Evolutionary conservation across 495 filamentous ascomycete genomes (phyloP), one percentile per base, ranked within the genome.

Genomic region (Aspergillus coremiiformis): DNA sequence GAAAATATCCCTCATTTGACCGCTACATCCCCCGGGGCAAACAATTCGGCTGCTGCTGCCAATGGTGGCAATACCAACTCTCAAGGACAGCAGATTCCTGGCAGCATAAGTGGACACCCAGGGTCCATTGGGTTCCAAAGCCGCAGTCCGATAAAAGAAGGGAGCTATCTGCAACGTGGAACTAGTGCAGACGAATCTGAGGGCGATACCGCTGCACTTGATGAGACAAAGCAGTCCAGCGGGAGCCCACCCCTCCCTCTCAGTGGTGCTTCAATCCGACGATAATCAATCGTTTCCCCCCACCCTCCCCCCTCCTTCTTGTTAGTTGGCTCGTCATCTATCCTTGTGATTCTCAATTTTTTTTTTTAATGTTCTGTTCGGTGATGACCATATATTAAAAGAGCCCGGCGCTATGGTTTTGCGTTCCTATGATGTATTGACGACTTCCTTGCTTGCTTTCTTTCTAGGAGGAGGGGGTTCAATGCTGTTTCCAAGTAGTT

Each of bases 1-100:
- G 92, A 98, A 69, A 77, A 95, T 72, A 98, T 98, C 74, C 93
- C 93, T 22, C 93, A 98, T 69, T 77, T 91, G 52, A 82, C 86
- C 26, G 84, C 87, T 49, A 83, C 86, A 30, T 87, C 87, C 37
- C 84, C 87, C 21, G 68, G 73, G 63, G 71, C 76, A 55, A 75
- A 63, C 47, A 67, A 71, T 58, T 57, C 75, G 47, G 55, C 59
- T 21, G 57, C 63, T 10, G 60, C 60, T 46, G 63, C 63, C 54
- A 69, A 70, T 56, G 69, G 67, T 46, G 70, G 70, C 41, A 67
- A 73, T 39, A 66, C 77, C 53, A 76, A 75, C 59, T 37, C 59
- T 27, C 65, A 66, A 48, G 66, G 66, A 39, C 66, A 71, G 29
- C 67, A 72, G 41, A 65, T 77, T 23, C 76, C 75, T 35, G 69